Conservation (phyloP, 768 basidiomycete genomes). For the Gymnopilus junonius region DNA sequence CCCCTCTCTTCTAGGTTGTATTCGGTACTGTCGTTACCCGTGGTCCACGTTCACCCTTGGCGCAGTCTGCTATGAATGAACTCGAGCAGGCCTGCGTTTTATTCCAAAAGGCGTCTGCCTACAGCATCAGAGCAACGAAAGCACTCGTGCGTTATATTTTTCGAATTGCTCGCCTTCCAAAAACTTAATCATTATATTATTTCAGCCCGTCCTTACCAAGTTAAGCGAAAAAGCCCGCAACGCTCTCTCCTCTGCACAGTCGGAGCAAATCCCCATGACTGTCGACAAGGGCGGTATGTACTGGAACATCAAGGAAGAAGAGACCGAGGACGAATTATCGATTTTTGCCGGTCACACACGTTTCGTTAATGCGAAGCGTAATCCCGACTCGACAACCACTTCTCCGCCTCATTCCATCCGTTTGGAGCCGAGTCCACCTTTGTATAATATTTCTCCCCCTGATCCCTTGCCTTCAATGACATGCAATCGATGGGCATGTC, state of each 20-base stretch:
- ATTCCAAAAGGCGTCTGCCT: conserved; percentile 63
- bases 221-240: conserved; percentile 70
- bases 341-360: conserved; percentile 73
- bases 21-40: conserved; percentile 82
- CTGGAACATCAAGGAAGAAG: conserved; percentile 59
- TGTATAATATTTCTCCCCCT: neutral
- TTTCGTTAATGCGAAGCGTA: conserved; percentile 55
- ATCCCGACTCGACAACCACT: conserved; percentile 15
- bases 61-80: conserved; percentile 67
- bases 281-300: conserved; percentile 43
- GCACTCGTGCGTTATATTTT: conserved; percentile 53
- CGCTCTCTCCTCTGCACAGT: conserved; percentile 50
- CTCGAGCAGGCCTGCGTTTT: conserved; percentile 69
- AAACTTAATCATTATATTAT: neutral
- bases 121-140: conserved; percentile 66
- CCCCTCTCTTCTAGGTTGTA: conserved; percentile 54
- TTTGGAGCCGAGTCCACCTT: conserved; percentile 21
- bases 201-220: conserved; percentile 60
- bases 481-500: neutral
- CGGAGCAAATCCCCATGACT: conserved; percentile 33
- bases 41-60: conserved; percentile 70
- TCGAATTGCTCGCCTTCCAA: neutral
- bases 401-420: conserved; percentile 10
- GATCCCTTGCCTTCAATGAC: neutral
- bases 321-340: conserved; percentile 65